Base-by-base conservation (phyloP, 176 grass and related monocot genomes). In the Guadua angustifolia region DNA sequence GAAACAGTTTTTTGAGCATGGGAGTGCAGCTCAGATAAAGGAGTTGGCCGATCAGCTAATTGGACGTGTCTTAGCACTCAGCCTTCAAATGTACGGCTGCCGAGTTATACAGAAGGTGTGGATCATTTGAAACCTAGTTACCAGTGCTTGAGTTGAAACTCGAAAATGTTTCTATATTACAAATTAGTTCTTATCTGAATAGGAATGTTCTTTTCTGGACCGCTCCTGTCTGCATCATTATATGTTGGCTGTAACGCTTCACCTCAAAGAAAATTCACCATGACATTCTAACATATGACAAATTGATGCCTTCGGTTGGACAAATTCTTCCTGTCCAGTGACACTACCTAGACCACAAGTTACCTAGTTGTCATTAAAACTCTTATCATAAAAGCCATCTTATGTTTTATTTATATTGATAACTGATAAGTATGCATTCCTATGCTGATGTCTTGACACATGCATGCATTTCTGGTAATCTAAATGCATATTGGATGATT, bases 51-150 rank as follows among this genome's bases (percentile, higher is more conserved):
- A 86, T 59, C 84, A 90, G 60, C 80, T 90, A 75, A 83, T 87
- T 79, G 84, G 89, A 44, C 87, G 83, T 86, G 91, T 97, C 38
- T 87, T 97, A 72, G 81, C 62, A 69, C 94, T 97, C 52, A 94
- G 94, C 61, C 94, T 97, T 89, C 94, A 97, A 82, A 97, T 97
- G 94, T 97, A 97, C 70, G 91, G 94, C 39, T 94, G 94, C 57
- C 86, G 94, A 33, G 91, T 97, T 89, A 94, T 97, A 56, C 94
- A 97, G 39, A 97, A 97, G 91, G 94, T 97, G 33, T 22, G 74
- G 53, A 82, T 79, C 17, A 36, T 7, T 61, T 78, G 0, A 59
- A 43, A 56, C n/a, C 64, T 17, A 15, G 26, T 35, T 36, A 21
- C 17, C 69, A 11, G 50, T 71, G 5, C 3, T 50, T 71, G 18